Evolutionary conservation across 352 stramenopile species (phyloP), one percentile per base, ranked within the genome.

Genomic region (Pythium folliculosum): DNA sequence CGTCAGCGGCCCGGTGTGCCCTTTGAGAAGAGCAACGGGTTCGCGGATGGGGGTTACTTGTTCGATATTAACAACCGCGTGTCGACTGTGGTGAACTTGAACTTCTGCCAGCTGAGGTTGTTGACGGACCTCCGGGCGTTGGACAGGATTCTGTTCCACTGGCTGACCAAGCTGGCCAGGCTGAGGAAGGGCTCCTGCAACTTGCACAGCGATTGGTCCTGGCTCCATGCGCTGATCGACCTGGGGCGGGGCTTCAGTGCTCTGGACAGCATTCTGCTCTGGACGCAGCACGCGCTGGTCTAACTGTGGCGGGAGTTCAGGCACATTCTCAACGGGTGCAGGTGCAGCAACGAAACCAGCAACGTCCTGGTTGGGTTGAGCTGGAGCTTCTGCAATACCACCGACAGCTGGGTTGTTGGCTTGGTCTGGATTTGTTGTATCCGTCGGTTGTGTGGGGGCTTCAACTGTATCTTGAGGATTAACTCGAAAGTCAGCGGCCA

Each of bases 1-100:
- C n/a, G 91, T 98, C 35, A 98, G 84, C 7, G 89, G 73, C 61
- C 82, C 88, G 14, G 89, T 79, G 71, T 98, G 91, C 10, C 87
- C 91, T 50, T 80, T 77, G 17, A 97, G 69, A 43, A 60, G 70
- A 5, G 68, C 73, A n/a, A 77, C 56, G 7, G 76, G 73, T 17
- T 80, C 67, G 44, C 23, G 63, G n/a, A 63, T 69, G 19, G 48
- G 27, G 16, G 56, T 54, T 8, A 75, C 50, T 54, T 75, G 58
- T 1, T 67, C 50, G 17, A 70, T 72, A 63, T 63, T 32, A 30
- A 68, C 49, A 16, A 58, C 44, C 3, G 56, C 48, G 8, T 69
- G 58, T 9, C 59, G 63, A 9, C 30, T 65, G 22, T 65, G 59
- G 17, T 60, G 63, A 5, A 71, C 59, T 53, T 69, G 27, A 32